Percentiles rank a stretch among this genome's conserved stretches.
phyloP scores from a whole-genome alignment of 345 rosid species.

The Cardiospermum halicacabum region DNA sequence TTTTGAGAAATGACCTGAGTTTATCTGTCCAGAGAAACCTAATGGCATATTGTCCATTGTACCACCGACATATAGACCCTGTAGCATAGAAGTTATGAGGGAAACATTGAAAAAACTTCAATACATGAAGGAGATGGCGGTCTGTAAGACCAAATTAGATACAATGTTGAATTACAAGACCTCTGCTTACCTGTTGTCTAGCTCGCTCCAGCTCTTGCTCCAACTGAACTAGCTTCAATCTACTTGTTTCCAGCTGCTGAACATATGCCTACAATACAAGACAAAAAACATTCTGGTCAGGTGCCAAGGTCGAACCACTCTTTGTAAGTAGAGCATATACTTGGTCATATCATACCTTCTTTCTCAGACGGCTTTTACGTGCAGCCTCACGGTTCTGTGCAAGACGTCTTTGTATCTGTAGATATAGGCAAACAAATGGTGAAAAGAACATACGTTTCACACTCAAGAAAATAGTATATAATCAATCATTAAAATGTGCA shows the following conservation, averaged over 20 bases:
- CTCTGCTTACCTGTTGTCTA: conserved; percentile 62
- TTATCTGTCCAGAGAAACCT: conserved; percentile 49
- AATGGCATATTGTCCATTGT: conserved; percentile 45
- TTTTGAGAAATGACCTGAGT: conserved; percentile 53
- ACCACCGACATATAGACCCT: conserved; percentile 61
- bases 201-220: conserved; percentile 82
- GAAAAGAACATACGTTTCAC: neutral
- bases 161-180: neutral
- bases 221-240: conserved; percentile 73
- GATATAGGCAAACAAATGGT: neutral
- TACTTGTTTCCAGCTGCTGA: conserved; percentile 90
- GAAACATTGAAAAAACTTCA: neutral
- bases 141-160: neutral
- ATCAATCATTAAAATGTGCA: neutral
- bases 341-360: conserved; percentile 49
- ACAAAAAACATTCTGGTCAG: conserved; percentile 14
- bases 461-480: neutral
- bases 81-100: conserved; percentile 15
- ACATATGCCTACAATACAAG: conserved; percentile 81
- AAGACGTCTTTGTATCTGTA: conserved; percentile 81
- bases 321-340: neutral
- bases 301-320: neutral
- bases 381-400: conserved; percentile 99
- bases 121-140: neutral
- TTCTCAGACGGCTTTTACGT: conserved; percentile 91